phyloP scores from a whole-genome alignment of 129 eudicot species.

The Centella asiatica region DNA sequence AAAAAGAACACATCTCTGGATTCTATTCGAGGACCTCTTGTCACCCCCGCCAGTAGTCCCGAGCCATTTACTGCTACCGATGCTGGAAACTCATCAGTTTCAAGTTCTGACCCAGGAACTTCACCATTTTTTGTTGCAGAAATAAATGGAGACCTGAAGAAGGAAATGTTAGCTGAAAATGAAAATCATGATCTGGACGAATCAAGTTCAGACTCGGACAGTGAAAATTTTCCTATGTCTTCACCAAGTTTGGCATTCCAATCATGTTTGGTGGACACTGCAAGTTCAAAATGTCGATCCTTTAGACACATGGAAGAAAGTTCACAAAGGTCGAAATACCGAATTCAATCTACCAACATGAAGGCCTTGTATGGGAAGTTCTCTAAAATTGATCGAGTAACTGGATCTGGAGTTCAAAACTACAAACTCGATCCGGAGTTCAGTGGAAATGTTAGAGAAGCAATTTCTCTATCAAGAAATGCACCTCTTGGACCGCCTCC shows the following conservation, averaged over 20 bases:
- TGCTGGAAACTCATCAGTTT: constrained; percentile 89
- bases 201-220: constrained; percentile 73
- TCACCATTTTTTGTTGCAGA: constrained; percentile 67
- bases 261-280: constrained; percentile 68
- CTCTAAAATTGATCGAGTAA: constrained; percentile 53
- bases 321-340: constrained; percentile 28
- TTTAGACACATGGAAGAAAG: constrained; percentile 35
- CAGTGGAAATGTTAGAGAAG: constrained; percentile 76
- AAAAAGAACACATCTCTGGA: constrained; percentile 29
- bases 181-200: constrained; percentile 38
- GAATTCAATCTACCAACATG: constrained; percentile 32
- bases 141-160: constrained; percentile 28
- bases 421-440: constrained; percentile 53
- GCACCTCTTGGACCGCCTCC: constrained; percentile 89
- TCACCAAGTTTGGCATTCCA: constrained; percentile 79
- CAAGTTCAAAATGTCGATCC: constrained; percentile 38
- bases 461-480: constrained; percentile 61
- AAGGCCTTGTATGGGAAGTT: constrained; percentile 46
- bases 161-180: constrained; percentile 26
- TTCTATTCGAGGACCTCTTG: constrained; percentile 52
- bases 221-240: constrained; percentile 44
- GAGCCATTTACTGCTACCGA: constrained; percentile 91
- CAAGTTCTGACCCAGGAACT: constrained; percentile 93
- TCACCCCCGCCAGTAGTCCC: constrained; percentile 93
- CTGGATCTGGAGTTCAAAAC: constrained; percentile 43